These are phyloP conservation scores for Flaveria brownii DNA, from an alignment of 129 eudicot genomes.

Conservation along the genomic window DNA sequence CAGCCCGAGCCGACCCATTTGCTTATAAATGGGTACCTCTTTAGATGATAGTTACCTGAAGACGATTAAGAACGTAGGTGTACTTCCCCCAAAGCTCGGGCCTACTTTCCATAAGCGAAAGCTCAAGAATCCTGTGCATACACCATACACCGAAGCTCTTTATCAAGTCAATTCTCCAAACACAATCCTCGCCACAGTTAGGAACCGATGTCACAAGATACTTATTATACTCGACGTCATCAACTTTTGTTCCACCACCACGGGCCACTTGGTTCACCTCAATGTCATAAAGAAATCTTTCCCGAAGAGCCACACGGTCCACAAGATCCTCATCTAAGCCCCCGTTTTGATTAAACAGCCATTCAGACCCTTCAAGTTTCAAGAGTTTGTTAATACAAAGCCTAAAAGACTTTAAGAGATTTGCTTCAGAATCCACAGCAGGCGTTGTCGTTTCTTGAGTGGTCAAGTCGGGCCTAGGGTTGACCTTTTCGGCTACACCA, in stretches of 20 bases:
- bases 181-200: conserved; percentile 91
- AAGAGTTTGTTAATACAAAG: conserved; percentile 61
- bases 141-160: conserved; percentile 96
- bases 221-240: conserved; percentile 48
- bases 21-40: neutral
- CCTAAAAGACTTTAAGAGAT: conserved; percentile 71
- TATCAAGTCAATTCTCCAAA: conserved; percentile 69
- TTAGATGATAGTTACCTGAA: conserved; percentile 56
- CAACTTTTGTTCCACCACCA: conserved; percentile 29
- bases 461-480: conserved; percentile 24
- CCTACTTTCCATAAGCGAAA: conserved; percentile 93
- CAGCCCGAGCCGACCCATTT: conserved; percentile 1
- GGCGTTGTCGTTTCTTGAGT: conserved; percentile 46
- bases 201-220: conserved; percentile 69
- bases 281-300: conserved; percentile 62
- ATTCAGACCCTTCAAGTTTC: conserved; percentile 88
- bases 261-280: conserved; percentile 43
- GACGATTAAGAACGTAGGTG: conserved; percentile 90
- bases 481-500: conserved; percentile 59
- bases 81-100: conserved; percentile 98
- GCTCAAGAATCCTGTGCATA: conserved; percentile 85
- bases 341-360: conserved; percentile 82
- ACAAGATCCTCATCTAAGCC: conserved; percentile 94
- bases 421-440: conserved; percentile 61
- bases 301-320: conserved; percentile 86